Percentiles rank a stretch among this genome's conserved stretches.
Evolutionary conservation across 176 grass and related monocot species (phyloP).

Genomic region (Zea mays): DNA sequence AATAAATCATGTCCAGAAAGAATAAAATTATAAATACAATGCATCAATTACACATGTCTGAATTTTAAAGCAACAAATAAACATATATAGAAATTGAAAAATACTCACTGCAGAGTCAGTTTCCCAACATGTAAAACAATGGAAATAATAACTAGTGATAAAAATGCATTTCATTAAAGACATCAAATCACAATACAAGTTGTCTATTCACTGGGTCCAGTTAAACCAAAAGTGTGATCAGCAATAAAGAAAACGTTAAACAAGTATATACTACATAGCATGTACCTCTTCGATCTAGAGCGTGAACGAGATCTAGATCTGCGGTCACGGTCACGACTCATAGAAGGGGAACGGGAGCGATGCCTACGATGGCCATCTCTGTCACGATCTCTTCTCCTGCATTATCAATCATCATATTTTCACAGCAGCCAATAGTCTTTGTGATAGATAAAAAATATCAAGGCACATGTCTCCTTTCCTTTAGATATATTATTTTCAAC

Average conservation of each 20-base stretch:
- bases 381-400: constrained; percentile 70
- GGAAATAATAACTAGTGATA: not conserved
- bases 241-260: not conserved
- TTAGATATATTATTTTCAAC: not conserved
- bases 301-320: constrained; percentile 77
- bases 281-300: constrained; percentile 82
- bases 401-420: not conserved
- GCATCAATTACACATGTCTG: not conserved
- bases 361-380: constrained; percentile 66
- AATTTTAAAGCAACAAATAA: constrained; percentile 5
- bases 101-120: not conserved
- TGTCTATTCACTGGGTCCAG: not conserved
- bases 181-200: constrained; percentile 4
- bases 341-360: constrained; percentile 58
- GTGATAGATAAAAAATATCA: not conserved
- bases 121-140: not conserved
- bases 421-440: not conserved
- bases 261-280: not conserved
- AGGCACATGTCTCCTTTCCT: not conserved
- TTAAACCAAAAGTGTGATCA: not conserved
- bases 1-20: constrained; percentile 5
- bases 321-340: constrained; percentile 56
- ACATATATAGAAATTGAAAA: not conserved
- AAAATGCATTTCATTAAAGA: not conserved
- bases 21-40: not conserved